These are phyloP conservation scores for Teratosphaeria destructans DNA, from an alignment of 2,329 filamentous ascomycete species.

Conservation along the genomic window DNA sequence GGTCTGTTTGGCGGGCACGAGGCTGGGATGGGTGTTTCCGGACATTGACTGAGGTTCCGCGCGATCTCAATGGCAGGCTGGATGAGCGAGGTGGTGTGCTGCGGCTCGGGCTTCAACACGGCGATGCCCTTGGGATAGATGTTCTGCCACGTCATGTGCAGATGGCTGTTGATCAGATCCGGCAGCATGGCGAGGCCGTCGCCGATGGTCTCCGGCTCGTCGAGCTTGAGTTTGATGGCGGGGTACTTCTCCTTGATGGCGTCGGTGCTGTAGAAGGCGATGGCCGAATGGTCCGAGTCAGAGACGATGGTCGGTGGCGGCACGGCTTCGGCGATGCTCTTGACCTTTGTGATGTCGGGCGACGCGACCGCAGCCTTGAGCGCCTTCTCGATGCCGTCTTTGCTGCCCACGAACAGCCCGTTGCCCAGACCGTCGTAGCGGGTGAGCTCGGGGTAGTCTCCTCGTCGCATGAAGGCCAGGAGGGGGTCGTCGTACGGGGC, in stretches of 20 bases:
- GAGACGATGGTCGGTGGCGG: conserved; percentile 51
- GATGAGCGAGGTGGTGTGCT: conserved; percentile 64
- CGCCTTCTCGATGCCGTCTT: conserved; percentile 35
- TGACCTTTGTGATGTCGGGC: conserved; percentile 49
- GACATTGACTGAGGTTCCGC: conserved; percentile 63
- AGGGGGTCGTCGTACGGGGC: conserved; percentile 61
- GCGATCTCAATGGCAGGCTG: conserved; percentile 63
- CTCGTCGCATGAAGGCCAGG: conserved; percentile 61
- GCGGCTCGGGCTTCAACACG: conserved; percentile 67
- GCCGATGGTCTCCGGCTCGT: conserved; percentile 40
- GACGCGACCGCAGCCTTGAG: conserved; percentile 32
- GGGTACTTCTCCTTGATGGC: conserved; percentile 57
- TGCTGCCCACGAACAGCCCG: conserved; percentile 63
- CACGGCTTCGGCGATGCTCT: conserved; percentile 54
- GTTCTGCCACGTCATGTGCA: conserved; percentile 78
- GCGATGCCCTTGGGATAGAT: conserved; percentile 66
- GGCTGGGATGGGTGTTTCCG: conserved; percentile 58
- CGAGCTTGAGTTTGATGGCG: conserved; percentile 53
- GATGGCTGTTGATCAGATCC: conserved; percentile 69
- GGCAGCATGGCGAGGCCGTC: conserved; percentile 56
- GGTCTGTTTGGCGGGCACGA: conserved; percentile 76
- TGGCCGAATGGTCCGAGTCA: conserved; percentile 53
- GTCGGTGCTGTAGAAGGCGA: conserved; percentile 67
- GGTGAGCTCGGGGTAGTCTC: conserved; percentile 63
- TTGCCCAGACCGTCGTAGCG: conserved; percentile 62